These are phyloP conservation scores for Sporothrix sp. DNA, from an alignment of 2,329 filamentous ascomycete species.

Conservation along the genomic window DNA sequence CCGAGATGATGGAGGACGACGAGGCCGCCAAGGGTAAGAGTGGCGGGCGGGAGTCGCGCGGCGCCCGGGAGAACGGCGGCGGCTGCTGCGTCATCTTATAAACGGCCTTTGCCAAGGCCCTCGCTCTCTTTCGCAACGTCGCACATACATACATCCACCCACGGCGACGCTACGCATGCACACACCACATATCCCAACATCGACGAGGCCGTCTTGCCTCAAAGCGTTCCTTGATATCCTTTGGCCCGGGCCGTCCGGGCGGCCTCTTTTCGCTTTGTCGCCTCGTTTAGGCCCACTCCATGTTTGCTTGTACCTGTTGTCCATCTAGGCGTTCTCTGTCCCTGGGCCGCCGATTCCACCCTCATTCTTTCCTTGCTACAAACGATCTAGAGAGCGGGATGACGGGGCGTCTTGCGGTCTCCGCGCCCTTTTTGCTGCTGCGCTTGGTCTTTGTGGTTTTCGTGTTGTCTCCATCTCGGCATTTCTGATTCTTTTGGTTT, in stretches of 20 bases:
- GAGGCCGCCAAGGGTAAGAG: constrained; percentile 60
- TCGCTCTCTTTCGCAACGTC: not conserved
- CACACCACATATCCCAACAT: constrained; percentile 1
- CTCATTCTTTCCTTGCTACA: not conserved
- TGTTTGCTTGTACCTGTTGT: too few relatives aligned
- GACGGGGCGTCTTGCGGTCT: too few relatives aligned
- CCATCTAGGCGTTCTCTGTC: too few relatives aligned
- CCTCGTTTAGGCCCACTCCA: not conserved
- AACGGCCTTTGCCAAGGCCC: constrained; percentile 12
- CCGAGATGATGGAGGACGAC: constrained; percentile 74
- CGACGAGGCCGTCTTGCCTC: constrained; percentile 4
- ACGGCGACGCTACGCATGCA: not conserved
- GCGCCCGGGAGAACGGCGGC: constrained; percentile 31
- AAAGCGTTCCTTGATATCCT: not conserved
- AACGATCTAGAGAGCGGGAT: too few relatives aligned
- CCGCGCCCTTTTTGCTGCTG: too few relatives aligned
- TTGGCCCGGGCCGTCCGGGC: not conserved
- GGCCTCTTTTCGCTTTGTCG: not conserved
- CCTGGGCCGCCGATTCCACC: not conserved
- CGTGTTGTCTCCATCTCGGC: too few relatives aligned
- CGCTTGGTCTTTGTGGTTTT: too few relatives aligned
- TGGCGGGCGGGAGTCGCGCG: constrained; percentile 29
- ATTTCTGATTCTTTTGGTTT: too few relatives aligned
- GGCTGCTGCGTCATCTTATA: constrained; percentile 46
- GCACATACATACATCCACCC: constrained; percentile 3